These are phyloP conservation scores for Fusarium napiforme DNA, from an alignment of 2,329 filamentous ascomycete species.

Conservation along the genomic window DNA sequence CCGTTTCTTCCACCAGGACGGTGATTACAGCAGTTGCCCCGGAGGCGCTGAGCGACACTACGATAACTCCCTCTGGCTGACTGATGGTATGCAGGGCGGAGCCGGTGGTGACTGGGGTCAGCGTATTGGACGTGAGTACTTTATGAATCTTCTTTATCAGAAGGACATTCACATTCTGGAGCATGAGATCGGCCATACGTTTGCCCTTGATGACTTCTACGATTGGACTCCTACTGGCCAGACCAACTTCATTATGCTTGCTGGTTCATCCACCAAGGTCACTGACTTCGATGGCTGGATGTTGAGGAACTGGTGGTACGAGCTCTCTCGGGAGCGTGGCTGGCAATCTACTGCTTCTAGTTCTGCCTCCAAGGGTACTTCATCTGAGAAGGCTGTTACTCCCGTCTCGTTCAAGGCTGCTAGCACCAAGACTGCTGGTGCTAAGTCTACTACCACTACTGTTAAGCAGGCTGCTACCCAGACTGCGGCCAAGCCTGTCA, in stretches of 20 bases:
- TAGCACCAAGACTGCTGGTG: background rate
- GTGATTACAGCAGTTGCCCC: conserved; percentile 54
- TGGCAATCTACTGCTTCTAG: conserved; percentile 36
- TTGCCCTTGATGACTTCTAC: conserved; percentile 54
- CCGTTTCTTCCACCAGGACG: conserved; percentile 57
- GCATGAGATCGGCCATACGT: conserved; percentile 60
- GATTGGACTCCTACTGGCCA: conserved; percentile 57
- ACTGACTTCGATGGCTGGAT: conserved; percentile 64
- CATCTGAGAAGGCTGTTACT: background rate
- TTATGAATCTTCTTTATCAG: conserved; percentile 50
- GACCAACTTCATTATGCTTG: conserved; percentile 58
- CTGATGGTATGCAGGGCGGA: conserved; percentile 56
- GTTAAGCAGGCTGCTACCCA: background rate
- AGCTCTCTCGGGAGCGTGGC: conserved; percentile 46
- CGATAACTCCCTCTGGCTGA: conserved; percentile 60
- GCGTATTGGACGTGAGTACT: conserved; percentile 56
- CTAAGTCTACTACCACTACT: background rate
- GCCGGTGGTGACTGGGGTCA: conserved; percentile 61
- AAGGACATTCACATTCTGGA: conserved; percentile 57
- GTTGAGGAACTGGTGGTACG: conserved; percentile 59
- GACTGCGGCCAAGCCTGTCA: background rate
- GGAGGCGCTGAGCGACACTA: conserved; percentile 52
- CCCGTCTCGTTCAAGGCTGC: background rate
- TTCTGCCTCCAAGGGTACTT: background rate
- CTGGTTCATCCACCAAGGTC: conserved; percentile 54